Conservation (phyloP, 306 rosid genomes). For the Cicer bijugum region DNA sequence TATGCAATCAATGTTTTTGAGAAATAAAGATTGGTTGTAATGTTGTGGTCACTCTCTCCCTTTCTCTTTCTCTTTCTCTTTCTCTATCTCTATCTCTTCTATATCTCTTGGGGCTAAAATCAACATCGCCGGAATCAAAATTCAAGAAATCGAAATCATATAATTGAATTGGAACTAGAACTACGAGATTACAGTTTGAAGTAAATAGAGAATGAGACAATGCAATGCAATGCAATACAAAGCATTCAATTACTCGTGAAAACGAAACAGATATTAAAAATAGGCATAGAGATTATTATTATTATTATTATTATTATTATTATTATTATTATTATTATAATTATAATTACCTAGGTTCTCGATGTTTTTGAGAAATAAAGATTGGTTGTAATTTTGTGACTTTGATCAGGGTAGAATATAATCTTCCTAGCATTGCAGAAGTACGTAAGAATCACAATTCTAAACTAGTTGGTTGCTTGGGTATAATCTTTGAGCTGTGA, state of each 20-base stretch:
- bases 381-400: not conserved
- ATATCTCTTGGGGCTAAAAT: conserved; percentile 71
- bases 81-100: conserved; percentile 74
- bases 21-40: too few species aligned
- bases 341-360: conserved; percentile 63
- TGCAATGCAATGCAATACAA: not conserved
- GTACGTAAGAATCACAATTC: not conserved
- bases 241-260: not conserved
- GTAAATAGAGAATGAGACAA: not conserved
- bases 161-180: not conserved
- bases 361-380: too few species aligned
- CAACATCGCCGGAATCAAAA: conserved; percentile 35
- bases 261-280: too few species aligned
- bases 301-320: too few species aligned
- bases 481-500: not conserved
- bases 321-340: too few species aligned
- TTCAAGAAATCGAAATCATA: conserved; percentile 24
- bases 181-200: not conserved
- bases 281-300: not conserved
- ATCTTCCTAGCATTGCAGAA: not conserved
- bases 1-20: not conserved
- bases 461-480: not conserved
- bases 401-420: not conserved
- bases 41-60: conserved; percentile 51
- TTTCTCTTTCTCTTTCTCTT: conserved; percentile 52